Conservation (phyloP, 2,329 filamentous ascomycete genomes). For the Arthrinium puccinioides region DNA sequence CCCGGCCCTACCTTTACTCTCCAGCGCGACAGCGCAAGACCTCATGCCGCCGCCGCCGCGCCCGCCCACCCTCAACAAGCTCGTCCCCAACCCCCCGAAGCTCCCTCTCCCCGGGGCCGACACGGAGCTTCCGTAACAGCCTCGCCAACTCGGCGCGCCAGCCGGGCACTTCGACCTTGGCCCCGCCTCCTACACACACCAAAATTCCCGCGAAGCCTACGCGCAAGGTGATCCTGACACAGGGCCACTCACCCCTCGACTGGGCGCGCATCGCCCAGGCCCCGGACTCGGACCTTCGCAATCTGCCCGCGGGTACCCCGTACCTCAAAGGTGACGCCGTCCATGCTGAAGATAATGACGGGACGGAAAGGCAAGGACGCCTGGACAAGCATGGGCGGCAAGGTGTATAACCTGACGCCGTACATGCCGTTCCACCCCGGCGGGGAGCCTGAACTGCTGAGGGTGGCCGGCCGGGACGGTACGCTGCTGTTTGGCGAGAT, state of each 20-base stretch:
- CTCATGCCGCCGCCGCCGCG: slow-evolving; percentile 14
- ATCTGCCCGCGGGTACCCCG: slow-evolving; percentile 41
- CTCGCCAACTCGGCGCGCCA: slow-evolving; percentile 22
- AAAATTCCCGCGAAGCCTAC: slow-evolving; percentile 47
- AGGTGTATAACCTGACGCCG: slow-evolving; percentile 89
- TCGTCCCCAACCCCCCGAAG: slow-evolving; percentile 8
- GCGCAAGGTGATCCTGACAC: slow-evolving; percentile 72
- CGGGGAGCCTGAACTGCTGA: slow-evolving; percentile 65
- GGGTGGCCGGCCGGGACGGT: slow-evolving; percentile 54
- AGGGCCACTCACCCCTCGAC: slow-evolving; percentile 90
- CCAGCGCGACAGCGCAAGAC: slow-evolving; percentile 3
- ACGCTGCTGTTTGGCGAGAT: slow-evolving; percentile 58
- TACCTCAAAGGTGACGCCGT: slow-evolving; percentile 74
- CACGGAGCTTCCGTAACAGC: slow-evolving; percentile 29
- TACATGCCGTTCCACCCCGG: slow-evolving; percentile 90
- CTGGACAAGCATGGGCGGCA: slow-evolving; percentile 84
- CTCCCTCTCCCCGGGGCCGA: slow-evolving; percentile 18
- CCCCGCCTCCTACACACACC: slow-evolving; percentile 48
- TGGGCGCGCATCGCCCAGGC: slow-evolving; percentile 73
- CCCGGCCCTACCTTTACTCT: slow-evolving; percentile 9
- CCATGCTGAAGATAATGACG: slow-evolving; percentile 68
- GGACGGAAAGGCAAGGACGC: slow-evolving; percentile 80
- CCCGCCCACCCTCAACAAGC: slow-evolving; percentile 15
- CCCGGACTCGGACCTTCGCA: slow-evolving; percentile 61
- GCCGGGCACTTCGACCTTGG: slow-evolving; percentile 32